These are phyloP conservation scores for Globisporangium parvum DNA, from an alignment of 352 stramenopile species.

Conservation along the genomic window DNA sequence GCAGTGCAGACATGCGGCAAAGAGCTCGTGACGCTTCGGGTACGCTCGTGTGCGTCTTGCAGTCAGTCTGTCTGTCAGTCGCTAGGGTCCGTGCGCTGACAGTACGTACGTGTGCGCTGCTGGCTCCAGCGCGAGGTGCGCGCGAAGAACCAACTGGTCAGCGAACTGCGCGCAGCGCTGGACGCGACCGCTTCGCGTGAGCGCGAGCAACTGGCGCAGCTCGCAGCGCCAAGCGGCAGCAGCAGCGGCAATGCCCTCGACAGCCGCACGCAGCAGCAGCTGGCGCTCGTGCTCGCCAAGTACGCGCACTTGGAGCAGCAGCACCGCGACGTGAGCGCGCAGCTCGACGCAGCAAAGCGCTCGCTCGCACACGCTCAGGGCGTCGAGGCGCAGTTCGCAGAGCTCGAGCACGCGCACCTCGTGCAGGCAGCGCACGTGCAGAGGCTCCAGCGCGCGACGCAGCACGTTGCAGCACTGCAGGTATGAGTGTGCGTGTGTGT, in stretches of 20 bases:
- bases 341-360: conserved; percentile 28
- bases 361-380: conserved; percentile 23
- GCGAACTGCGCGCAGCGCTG: conserved; percentile 27
- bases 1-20: conserved; percentile 56
- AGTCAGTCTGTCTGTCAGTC: background rate
- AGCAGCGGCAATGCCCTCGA: conserved; percentile 11
- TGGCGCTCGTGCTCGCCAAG: conserved; percentile 49
- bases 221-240: conserved; percentile 14
- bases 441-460: conserved; percentile 58
- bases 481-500: conserved; percentile 14
- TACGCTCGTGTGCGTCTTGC: conserved; percentile 11
- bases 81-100: background rate
- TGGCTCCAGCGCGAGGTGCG: conserved; percentile 49
- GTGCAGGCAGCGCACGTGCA: conserved; percentile 61
- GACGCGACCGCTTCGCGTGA: conserved; percentile 31
- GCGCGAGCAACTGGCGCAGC: conserved; percentile 28
- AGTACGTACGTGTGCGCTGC: background rate
- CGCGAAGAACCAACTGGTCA: conserved; percentile 36
- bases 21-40: conserved; percentile 53
- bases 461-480: conserved; percentile 42
- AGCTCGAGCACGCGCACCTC: conserved; percentile 70
- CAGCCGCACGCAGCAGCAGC: conserved; percentile 27
- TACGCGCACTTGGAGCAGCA: conserved; percentile 59
- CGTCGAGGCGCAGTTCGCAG: conserved; percentile 38
- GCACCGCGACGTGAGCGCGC: conserved; percentile 24